Conservation (phyloP, 176 grass and related monocot genomes). For the Musa acuminata region DNA sequence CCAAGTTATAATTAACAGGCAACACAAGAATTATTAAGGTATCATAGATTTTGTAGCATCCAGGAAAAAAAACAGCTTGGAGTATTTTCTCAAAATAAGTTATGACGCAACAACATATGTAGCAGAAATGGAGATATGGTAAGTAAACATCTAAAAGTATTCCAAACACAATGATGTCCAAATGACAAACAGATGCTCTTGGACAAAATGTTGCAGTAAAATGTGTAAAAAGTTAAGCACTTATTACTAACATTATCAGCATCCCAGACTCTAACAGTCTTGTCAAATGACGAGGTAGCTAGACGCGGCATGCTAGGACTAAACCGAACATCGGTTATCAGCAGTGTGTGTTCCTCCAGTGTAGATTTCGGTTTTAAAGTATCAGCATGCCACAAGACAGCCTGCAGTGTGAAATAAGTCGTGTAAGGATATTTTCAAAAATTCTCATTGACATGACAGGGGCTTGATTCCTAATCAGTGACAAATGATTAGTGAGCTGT, state of each 20-base stretch:
- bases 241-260: constrained; percentile 17
- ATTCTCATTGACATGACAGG: background rate
- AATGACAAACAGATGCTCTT: no score
- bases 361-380: constrained; percentile 20
- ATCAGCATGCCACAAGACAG: constrained; percentile 22
- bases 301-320: constrained; percentile 14
- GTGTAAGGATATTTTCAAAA: background rate
- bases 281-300: constrained; percentile 18
- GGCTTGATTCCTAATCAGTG: background rate
- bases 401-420: constrained; percentile 9
- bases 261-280: constrained; percentile 24
- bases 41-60: background rate
- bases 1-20: background rate
- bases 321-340: constrained; percentile 17
- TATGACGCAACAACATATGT: background rate
- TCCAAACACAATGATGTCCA: no score
- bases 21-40: background rate
- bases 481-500: background rate
- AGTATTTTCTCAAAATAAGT: background rate
- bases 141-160: background rate
- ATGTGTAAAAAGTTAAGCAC: background rate
- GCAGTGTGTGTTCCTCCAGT: constrained; percentile 15
- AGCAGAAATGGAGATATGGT: background rate
- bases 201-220: background rate
- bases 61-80: background rate